Evolutionary conservation across 305 asterid genomes (phyloP).

Genomic region (Solanum hybrid): DNA sequence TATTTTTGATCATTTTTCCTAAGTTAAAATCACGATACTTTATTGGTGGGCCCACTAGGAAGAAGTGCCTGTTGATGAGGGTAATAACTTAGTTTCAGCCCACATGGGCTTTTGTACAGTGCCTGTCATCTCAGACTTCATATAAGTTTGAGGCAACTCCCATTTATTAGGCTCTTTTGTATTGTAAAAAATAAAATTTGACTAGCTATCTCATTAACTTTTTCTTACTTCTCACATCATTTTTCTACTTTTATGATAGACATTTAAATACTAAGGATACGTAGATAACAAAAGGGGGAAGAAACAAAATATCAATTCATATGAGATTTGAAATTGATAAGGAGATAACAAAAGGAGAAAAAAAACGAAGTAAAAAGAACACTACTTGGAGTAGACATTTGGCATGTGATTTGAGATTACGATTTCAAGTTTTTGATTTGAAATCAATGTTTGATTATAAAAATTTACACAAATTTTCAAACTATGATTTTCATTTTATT

Average conservation of each 20-base stretch:
- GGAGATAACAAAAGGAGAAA: not conserved
- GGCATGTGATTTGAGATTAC: not conserved
- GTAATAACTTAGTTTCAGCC: not conserved
- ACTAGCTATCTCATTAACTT: not conserved
- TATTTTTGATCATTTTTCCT: no score
- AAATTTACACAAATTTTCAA: not conserved
- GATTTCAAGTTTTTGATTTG: not conserved
- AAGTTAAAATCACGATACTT: not conserved
- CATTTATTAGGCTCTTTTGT: not conserved
- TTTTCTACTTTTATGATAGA: not conserved
- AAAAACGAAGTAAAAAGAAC: not conserved
- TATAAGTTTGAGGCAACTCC: not conserved
- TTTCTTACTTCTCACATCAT: not conserved
- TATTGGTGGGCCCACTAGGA: not conserved
- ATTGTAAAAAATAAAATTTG: not conserved
- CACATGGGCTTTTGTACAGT: not conserved
- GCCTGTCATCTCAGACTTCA: not conserved
- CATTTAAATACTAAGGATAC: not conserved
- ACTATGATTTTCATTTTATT: no score
- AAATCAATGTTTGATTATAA: not conserved
- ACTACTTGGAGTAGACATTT: not conserved
- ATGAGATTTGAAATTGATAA: not conserved
- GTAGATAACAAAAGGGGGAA: not conserved
- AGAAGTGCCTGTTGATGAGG: not conserved
- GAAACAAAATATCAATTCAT: not conserved